Conservation (phyloP, 1,139 yeast species). For the Yamadazyma sp. region DNA sequence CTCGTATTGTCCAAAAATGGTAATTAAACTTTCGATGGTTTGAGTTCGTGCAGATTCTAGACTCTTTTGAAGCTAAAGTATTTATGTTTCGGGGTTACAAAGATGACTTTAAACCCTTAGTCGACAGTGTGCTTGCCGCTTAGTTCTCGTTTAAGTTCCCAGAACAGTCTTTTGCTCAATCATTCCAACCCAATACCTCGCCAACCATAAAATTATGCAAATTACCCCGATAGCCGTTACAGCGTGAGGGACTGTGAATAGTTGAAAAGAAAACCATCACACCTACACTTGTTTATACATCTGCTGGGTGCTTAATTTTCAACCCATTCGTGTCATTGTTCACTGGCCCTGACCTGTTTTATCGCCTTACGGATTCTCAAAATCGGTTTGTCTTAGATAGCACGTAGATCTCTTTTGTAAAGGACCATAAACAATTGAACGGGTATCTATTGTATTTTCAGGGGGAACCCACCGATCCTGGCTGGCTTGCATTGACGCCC, state of each 20-base stretch:
- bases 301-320: too few species aligned
- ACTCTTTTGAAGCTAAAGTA: neutral
- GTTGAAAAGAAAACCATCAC: too few species aligned
- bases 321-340: neutral
- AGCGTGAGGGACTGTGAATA: too few species aligned
- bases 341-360: neutral
- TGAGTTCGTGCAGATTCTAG: neutral
- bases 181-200: too few species aligned
- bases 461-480: neutral
- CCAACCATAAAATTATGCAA: too few species aligned
- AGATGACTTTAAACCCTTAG: neutral
- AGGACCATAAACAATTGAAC: constrained; percentile 8
- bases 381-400: neutral
- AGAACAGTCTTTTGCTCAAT: too few species aligned
- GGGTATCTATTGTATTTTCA: constrained; percentile 8
- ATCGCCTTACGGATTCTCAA: neutral
- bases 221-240: too few species aligned
- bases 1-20: constrained; percentile 3
- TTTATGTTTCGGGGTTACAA: neutral
- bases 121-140: neutral
- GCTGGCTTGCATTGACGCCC: too few species aligned
- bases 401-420: neutral
- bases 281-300: too few species aligned
- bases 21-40: neutral
- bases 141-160: neutral